These are phyloP conservation scores for Carallia pectinifolia DNA, from an alignment of 345 rosid species.

Conservation along the genomic window DNA sequence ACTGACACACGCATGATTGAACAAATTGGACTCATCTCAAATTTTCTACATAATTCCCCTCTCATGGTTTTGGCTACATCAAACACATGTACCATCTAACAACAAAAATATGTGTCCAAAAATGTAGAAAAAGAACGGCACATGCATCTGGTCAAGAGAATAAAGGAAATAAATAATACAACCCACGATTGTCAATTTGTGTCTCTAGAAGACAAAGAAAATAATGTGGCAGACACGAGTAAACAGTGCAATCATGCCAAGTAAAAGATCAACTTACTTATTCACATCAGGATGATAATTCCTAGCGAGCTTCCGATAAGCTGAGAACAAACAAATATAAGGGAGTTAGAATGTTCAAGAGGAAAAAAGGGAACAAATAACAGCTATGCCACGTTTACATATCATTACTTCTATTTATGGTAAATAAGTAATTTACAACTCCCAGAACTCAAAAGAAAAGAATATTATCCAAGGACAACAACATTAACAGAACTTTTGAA, in stretches of 20 bases:
- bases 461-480: no score
- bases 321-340: constrained; percentile 39
- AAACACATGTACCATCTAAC: no score
- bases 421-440: no score
- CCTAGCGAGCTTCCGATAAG: constrained; percentile 94
- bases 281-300: constrained; percentile 95
- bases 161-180: not conserved
- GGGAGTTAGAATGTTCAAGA: not conserved
- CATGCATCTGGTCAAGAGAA: not conserved
- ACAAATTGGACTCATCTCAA: no score
- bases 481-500: no score
- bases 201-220: constrained; percentile 5
- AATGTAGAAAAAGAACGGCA: not conserved
- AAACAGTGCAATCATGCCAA: constrained; percentile 3
- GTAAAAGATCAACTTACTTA: constrained; percentile 55
- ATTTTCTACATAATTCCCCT: no score
- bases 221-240: not conserved
- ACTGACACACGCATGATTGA: no score
- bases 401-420: no score
- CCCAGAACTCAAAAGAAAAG: no score
- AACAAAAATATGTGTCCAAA: no score
- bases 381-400: not conserved
- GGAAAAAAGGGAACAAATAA: not conserved
- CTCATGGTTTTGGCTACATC: no score
- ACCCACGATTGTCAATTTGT: not conserved